Conservation (phyloP, 331 rosid species). For the Pyracantha coccinea region DNA sequence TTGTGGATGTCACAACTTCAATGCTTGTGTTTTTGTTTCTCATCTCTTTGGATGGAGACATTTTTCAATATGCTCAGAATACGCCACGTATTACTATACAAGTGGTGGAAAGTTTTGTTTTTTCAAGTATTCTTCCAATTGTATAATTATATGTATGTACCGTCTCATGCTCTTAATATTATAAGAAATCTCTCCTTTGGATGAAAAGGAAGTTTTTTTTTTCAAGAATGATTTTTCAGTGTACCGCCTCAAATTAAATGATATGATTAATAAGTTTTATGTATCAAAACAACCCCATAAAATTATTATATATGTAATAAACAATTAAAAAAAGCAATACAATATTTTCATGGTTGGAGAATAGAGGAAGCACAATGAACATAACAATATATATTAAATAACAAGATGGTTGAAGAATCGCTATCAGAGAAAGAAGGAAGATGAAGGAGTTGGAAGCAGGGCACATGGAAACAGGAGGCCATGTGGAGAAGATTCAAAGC, state of each 20-base stretch:
- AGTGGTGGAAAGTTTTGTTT: too few species aligned
- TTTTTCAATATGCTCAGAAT: too few species aligned
- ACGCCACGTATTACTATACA: too few species aligned
- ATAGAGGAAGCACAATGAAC: not conserved
- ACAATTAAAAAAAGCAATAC: too few species aligned
- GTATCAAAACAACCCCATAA: not conserved
- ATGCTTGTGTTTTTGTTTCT: not conserved
- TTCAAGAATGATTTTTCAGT: too few species aligned
- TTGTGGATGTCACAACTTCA: not conserved
- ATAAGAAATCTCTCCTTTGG: too few species aligned
- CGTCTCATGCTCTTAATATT: too few species aligned
- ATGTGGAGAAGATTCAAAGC: conserved; percentile 78
- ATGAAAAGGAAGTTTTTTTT: too few species aligned
- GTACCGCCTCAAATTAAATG: not conserved
- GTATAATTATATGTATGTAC: too few species aligned
- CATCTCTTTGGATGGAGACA: not conserved
- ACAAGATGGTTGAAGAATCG: conserved; percentile 19
- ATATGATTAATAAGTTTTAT: not conserved
- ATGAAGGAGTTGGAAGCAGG: conserved; percentile 14
- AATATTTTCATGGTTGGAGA: not conserved
- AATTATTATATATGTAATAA: too few species aligned
- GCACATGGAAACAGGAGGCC: conserved; percentile 84
- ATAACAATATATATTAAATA: not conserved
- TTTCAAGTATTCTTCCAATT: too few species aligned
- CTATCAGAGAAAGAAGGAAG: not conserved